A percentile compares a stretch with the other conserved stretches of the same genome.
Conservation (phyloP, 2,329 filamentous ascomycete genomes). For the Trichoderma sp. region DNA sequence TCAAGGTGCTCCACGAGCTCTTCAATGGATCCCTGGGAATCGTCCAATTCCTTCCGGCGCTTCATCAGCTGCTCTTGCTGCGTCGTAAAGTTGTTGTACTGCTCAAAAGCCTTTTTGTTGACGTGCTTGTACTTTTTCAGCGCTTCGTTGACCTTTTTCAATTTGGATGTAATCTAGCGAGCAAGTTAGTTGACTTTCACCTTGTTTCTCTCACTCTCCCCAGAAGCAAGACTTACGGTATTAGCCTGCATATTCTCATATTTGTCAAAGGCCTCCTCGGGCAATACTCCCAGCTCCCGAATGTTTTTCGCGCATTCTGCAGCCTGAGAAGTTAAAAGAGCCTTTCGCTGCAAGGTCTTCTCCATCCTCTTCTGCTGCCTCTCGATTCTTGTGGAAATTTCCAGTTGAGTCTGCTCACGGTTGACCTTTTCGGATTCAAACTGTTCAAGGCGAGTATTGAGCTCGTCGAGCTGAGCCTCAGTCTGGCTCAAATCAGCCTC, state of each 20-base stretch:
- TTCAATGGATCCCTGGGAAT: constrained; percentile 81
- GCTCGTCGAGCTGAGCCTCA: constrained; percentile 65
- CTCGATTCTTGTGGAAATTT: constrained; percentile 74
- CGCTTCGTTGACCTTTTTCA: constrained; percentile 88
- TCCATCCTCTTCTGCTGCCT: constrained; percentile 87
- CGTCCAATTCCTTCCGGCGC: constrained; percentile 82
- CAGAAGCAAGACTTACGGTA: constrained; percentile 49
- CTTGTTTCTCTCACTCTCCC: too few species aligned
- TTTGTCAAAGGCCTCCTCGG: constrained; percentile 89
- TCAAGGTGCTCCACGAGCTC: constrained; percentile 91
- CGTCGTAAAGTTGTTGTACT: constrained; percentile 95
- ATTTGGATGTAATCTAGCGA: constrained; percentile 56
- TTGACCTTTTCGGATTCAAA: constrained; percentile 56
- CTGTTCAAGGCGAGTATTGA: constrained; percentile 50
- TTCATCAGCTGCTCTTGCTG: constrained; percentile 84
- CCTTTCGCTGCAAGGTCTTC: constrained; percentile 86
- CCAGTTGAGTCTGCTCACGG: constrained; percentile 69
- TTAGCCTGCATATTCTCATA: constrained; percentile 82
- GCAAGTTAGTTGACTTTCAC: constrained; percentile 17
- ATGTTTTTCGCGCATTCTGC: constrained; percentile 85
- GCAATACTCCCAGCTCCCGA: constrained; percentile 85
- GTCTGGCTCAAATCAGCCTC: constrained; percentile 68
- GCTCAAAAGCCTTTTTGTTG: constrained; percentile 99
- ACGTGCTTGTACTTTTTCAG: constrained; percentile 97
- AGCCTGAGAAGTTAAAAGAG: constrained; percentile 71